phyloP scores from a whole-genome alignment of 1,139 yeast species.

The Geotrichum australiense region DNA sequence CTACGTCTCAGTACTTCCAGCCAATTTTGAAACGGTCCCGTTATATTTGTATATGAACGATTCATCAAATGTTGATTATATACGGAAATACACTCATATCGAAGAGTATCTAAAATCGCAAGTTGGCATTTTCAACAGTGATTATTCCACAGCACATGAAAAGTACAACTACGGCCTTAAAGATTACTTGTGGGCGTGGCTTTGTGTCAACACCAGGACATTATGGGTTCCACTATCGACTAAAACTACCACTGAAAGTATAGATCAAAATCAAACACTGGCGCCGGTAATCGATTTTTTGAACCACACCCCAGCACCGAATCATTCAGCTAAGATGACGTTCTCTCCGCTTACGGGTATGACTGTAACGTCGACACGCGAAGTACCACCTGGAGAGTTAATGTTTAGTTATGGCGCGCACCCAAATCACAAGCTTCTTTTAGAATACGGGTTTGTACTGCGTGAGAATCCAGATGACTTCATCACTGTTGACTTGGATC shows the following conservation, averaged over 20 bases:
- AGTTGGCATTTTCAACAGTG: too few species aligned
- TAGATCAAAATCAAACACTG: slow-evolving; percentile 82
- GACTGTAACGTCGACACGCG: slow-evolving; percentile 19
- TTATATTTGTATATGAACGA: slow-evolving; percentile 8
- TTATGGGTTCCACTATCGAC: slow-evolving; percentile 55
- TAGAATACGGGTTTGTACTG: slow-evolving; percentile 80
- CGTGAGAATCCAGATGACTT: slow-evolving; percentile 58
- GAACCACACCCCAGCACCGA: slow-evolving; percentile 55
- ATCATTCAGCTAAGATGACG: slow-evolving; percentile 10
- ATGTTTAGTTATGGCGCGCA: slow-evolving; percentile 83
- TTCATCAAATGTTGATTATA: not conserved
- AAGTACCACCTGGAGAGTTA: slow-evolving; percentile 46
- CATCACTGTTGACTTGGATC: slow-evolving; percentile 47
- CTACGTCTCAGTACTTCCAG: slow-evolving; percentile 13
- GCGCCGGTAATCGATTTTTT: slow-evolving; percentile 89
- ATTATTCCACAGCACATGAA: too few species aligned
- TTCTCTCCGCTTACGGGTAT: slow-evolving; percentile 12
- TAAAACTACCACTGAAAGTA: slow-evolving; percentile 43
- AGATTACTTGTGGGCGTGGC: slow-evolving; percentile 53
- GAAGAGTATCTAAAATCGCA: slow-evolving; percentile 8
- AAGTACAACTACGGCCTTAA: too few species aligned
- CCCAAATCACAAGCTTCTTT: slow-evolving; percentile 67
- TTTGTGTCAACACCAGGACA: slow-evolving; percentile 87
- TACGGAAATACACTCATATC: too few species aligned
- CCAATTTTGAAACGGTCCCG: slow-evolving; percentile 12